Evolutionary conservation across 352 stramenopile species (phyloP).

Genomic region (Porosira glacialis): DNA sequence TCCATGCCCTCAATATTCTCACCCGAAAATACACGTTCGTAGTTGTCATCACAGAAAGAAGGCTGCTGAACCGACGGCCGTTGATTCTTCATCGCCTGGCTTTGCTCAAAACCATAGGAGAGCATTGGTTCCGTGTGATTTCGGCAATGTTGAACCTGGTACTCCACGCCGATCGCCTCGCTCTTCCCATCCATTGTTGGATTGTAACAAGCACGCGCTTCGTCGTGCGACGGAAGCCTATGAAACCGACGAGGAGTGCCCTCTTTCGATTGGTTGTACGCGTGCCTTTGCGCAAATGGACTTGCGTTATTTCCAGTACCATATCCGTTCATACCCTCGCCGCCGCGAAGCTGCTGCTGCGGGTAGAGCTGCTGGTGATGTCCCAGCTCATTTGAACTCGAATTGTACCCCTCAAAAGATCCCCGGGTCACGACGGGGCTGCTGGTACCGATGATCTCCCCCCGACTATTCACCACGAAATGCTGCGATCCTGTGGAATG

Average conservation of each 20-base stretch:
- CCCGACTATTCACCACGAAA: slow-evolving; percentile 44
- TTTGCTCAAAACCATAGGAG: slow-evolving; percentile 9
- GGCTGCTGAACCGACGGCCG: neutral
- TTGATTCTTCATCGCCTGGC: slow-evolving; percentile 1
- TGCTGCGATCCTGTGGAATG: slow-evolving; percentile 39
- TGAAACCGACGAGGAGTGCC: slow-evolving; percentile 11
- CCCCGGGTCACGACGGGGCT: slow-evolving; percentile 23
- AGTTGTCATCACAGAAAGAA: slow-evolving; percentile 14
- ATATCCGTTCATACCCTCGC: too few relatives aligned
- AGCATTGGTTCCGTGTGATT: slow-evolving; percentile 42
- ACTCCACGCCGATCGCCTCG: slow-evolving; percentile 20
- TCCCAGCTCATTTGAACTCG: slow-evolving; percentile 2
- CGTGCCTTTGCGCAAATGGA: too few relatives aligned
- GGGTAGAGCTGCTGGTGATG: slow-evolving; percentile 11
- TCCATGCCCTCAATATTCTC: slow-evolving; percentile 35
- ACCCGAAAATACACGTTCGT: slow-evolving; percentile 19
- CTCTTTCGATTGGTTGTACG: neutral
- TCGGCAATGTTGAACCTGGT: slow-evolving; percentile 26
- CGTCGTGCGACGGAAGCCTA: slow-evolving; percentile 11
- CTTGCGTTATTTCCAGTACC: slow-evolving; percentile 1
- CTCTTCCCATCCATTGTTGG: slow-evolving; percentile 2
- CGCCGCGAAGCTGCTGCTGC: too few relatives aligned
- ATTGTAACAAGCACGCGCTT: neutral
- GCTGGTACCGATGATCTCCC: slow-evolving; percentile 39
- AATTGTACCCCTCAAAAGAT: slow-evolving; percentile 17